Evolutionary conservation across 1,284 basidiomycete genomes (phyloP).

Genomic region (Apiotrichum veenhuisii): DNA sequence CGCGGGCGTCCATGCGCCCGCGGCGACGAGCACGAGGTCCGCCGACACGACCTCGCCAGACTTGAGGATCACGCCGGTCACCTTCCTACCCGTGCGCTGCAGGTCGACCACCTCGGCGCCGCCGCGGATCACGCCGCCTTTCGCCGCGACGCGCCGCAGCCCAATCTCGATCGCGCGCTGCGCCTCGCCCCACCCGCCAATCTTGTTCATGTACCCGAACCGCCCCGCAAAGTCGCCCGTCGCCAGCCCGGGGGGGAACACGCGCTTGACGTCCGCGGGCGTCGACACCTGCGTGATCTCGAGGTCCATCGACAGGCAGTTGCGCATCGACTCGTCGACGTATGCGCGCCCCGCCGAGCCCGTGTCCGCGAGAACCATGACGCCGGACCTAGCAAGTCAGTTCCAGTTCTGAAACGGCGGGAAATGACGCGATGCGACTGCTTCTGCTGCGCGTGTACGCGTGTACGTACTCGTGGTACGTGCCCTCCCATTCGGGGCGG

Average conservation of each 20-base stretch:
- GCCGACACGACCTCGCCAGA: conserved; percentile 55
- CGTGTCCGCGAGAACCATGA: conserved; percentile 32
- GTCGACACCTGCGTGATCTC: conserved; percentile 23
- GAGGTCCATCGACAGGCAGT: conserved; percentile 30
- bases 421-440: not conserved
- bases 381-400: conserved; percentile 32
- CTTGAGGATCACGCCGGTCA: conserved; percentile 62
- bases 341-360: conserved; percentile 31
- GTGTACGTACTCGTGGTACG: conserved; percentile 69
- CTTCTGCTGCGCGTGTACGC: not conserved
- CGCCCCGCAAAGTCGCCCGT: conserved; percentile 31
- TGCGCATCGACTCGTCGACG: conserved; percentile 36
- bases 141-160: conserved; percentile 57
- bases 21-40: conserved; percentile 43
- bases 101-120: conserved; percentile 58
- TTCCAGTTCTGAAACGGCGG: no score
- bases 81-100: conserved; percentile 47
- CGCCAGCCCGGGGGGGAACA: conserved; percentile 21
- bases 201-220: conserved; percentile 66
- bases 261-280: conserved; percentile 22
- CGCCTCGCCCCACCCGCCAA: conserved; percentile 83
- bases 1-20: conserved; percentile 63
- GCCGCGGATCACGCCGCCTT: conserved; percentile 62
- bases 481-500: conserved; percentile 61
- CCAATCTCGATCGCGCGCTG: conserved; percentile 62